Percentiles rank a stretch among this genome's conserved stretches.
phyloP scores from a whole-genome alignment of 2,329 filamentous ascomycete species.

The Fusarium sp. region DNA sequence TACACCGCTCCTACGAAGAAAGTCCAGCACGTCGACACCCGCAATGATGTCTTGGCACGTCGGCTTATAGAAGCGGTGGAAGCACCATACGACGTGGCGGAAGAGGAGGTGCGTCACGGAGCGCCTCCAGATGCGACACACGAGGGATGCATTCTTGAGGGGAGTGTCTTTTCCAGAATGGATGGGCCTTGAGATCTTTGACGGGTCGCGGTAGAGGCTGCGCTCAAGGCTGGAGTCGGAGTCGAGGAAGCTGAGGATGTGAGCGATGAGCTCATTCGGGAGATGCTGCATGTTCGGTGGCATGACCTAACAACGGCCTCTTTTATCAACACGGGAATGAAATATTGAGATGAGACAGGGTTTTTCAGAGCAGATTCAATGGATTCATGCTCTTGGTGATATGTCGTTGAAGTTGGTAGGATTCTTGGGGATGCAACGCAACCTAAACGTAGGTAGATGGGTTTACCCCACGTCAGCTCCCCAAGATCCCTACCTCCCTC shows the following conservation, averaged over 20 bases:
- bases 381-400: not conserved
- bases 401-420: conserved; percentile 1
- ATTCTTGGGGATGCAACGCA: not conserved
- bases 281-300: conserved; percentile 52
- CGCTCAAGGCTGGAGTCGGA: conserved; percentile 59
- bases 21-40: conserved; percentile 54
- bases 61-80: conserved; percentile 49
- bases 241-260: conserved; percentile 68
- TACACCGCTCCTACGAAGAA: conserved; percentile 51
- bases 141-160: conserved; percentile 68
- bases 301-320: not conserved
- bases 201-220: conserved; percentile 59
- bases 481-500: not conserved
- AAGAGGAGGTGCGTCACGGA: conserved; percentile 68
- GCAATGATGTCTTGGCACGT: conserved; percentile 30
- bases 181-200: conserved; percentile 52
- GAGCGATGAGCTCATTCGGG: conserved; percentile 70
- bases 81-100: conserved; percentile 60
- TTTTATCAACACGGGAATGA: not conserved
- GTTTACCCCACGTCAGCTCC: conserved; percentile 1
- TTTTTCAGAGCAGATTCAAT: not conserved
- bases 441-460: not conserved
- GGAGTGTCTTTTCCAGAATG: conserved; percentile 28
- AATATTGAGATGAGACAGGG: not conserved
- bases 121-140: conserved; percentile 65